Percentiles rank a stretch among this genome's conserved stretches.
Evolutionary conservation across 768 basidiomycete species (phyloP).

Genomic region (Amanita fuliginea): DNA sequence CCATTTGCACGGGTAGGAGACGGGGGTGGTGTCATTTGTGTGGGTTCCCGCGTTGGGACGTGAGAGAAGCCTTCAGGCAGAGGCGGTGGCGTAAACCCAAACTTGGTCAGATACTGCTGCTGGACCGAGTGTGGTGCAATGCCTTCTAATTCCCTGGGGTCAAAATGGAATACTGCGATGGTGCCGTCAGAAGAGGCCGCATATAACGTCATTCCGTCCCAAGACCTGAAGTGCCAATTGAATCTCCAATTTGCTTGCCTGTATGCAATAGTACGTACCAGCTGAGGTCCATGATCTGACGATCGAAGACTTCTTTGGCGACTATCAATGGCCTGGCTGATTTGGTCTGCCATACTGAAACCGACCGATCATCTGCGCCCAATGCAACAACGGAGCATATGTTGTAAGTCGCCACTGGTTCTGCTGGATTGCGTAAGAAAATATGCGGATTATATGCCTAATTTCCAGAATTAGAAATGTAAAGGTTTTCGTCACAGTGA

Average conservation of each 20-base stretch:
- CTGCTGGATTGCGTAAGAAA: constrained; percentile 66
- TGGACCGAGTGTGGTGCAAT: constrained; percentile 66
- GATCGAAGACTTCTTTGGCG: constrained; percentile 86
- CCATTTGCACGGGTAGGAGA: constrained; percentile 24
- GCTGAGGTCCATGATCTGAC: constrained; percentile 90
- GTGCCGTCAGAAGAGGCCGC: constrained; percentile 96
- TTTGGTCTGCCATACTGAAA: constrained; percentile 96
- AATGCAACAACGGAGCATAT: constrained; percentile 90
- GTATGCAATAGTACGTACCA: constrained; percentile 47
- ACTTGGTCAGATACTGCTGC: constrained; percentile 72
- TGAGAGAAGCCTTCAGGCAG: constrained; percentile 68
- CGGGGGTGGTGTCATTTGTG: constrained; percentile 36
- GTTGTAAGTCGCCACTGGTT: constrained; percentile 65
- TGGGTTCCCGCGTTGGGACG: constrained; percentile 9
- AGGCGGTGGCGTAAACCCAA: constrained; percentile 60
- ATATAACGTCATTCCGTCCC: constrained; percentile 85
- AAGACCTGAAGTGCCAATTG: constrained; percentile 48
- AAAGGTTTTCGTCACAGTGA: constrained; percentile 5
- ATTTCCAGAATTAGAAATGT: not conserved
- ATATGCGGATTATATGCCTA: constrained; percentile 92
- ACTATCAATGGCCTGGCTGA: constrained; percentile 86
- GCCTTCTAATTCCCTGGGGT: constrained; percentile 68
- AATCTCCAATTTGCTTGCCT: constrained; percentile 2
- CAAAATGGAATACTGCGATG: constrained; percentile 80
- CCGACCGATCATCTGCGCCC: constrained; percentile 86